Evolutionary conservation across 2,329 filamentous ascomycete species (phyloP), one percentile per base, ranked within the genome.

Genomic region (Colletotrichum ledebouriae): DNA sequence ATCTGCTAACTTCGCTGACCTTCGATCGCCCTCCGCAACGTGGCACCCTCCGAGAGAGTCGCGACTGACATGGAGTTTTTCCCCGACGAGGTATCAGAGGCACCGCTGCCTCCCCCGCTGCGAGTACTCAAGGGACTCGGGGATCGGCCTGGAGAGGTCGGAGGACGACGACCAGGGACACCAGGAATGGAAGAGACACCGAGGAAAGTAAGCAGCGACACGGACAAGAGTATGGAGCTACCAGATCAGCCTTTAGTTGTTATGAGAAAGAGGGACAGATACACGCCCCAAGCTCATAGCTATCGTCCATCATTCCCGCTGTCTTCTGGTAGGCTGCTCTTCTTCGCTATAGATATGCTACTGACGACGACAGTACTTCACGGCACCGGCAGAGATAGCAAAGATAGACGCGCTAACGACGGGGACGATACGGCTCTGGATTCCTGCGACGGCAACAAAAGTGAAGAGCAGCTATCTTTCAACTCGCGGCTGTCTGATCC

Each of bases 81-180:
- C 73, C 67, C 76, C 70, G 63, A 75, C 68, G 57, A 68, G 41
- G 13, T 29, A 44, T 42, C 59, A 63, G 74, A 46, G 37, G 55
- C 13, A 17, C 25, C 37, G 22, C 73, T 74, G 63, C 82, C 85
- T 17, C 79, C 79, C 37, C 86, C 87, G 11, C 74, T 88, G 39
- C 82, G 83, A 46, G 85, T 88, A 73, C 74, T 82, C 73, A 88
- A 86, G 73, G 77, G 77, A 73, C 17, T 68, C 69, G 63, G 58
- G 67, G 6, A 50, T 60, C n/a, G 49, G 41, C 10, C 22, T 56
- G 41, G 55, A 65, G 39, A 47, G 33, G 13, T 41, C 49, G 15
- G 57, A 69, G 25, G 46, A 62, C 66, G 60, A 11, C 13, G 29
- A 7, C 6, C 29, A 29, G 29, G 29, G 29, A 29, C 29, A 29